Percentiles rank a stretch among this genome's conserved stretches.
phyloP scores from a whole-genome alignment of 106 monocot species.

The Platanthera guangdongensis region DNA sequence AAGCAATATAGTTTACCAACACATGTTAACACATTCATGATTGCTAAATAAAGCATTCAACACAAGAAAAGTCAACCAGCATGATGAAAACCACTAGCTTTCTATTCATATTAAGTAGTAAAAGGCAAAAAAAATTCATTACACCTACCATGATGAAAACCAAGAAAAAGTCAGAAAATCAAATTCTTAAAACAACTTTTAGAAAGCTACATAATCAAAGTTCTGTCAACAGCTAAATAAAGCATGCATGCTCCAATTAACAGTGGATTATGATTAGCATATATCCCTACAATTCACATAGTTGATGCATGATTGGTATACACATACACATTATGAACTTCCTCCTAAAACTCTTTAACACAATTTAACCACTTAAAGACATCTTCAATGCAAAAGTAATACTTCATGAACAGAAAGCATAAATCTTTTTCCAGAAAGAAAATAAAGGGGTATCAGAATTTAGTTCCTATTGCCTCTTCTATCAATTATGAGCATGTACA shows the following conservation, averaged over 20 bases:
- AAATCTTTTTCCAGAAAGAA: background rate
- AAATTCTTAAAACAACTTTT: background rate
- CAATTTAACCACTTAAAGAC: background rate
- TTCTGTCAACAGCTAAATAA: background rate
- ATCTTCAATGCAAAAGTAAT: background rate
- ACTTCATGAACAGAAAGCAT: background rate
- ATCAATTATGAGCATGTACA: background rate
- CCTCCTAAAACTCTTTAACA: background rate
- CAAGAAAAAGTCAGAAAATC: background rate
- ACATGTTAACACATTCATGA: too few relatives aligned
- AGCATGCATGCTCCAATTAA: background rate
- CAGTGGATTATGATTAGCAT: background rate
- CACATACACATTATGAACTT: too few relatives aligned
- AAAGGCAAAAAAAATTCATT: background rate
- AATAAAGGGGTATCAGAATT: background rate
- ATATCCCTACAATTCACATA: background rate
- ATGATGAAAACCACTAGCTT: background rate
- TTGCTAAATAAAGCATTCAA: too few relatives aligned
- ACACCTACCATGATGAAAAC: background rate
- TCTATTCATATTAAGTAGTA: background rate
- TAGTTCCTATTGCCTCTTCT: background rate
- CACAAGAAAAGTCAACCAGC: too few relatives aligned
- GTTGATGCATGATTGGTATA: background rate
- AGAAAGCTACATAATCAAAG: background rate
- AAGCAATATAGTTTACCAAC: too few relatives aligned